Base-by-base conservation (phyloP, 75 land plant genomes). In the Pinus tabuliformis region DNA sequence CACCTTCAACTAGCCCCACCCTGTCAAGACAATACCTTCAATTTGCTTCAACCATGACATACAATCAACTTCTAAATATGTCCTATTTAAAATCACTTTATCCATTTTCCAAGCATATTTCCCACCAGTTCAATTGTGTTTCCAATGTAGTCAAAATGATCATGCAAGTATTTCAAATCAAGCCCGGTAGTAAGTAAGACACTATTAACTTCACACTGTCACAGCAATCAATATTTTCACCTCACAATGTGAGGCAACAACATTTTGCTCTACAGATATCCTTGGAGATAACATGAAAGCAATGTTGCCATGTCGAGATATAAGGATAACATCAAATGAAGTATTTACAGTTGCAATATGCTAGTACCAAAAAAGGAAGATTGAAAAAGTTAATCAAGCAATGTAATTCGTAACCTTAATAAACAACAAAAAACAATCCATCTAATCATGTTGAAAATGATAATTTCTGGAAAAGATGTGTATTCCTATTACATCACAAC, bases 1-100 rank as follows among this genome's bases (percentile, higher is more conserved):
- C 71, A 63, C 97, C 95, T 81, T 87, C 83, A 20, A 85, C 80
- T 62, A 88, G 63, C 76, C 94, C 95, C 30, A 92, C 42, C 73
- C 97, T 94, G 88, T 75, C 68, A 45, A 70, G 36, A 39, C 72
- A 66, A 45, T 17, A 39, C 12, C 22, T 66, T 66, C 39, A 21
- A 66, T 66, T 36, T 66, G 11, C 71, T 18, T 20, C 71, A 39
- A 3, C n/a, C 21, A 33, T 66, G 45, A 28, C 52, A 63, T 63
- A 66, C 18, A 15, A 66, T 66, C 71, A 66, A 18, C 18, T 18
- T 66, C 18, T 66, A 39, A n/a, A 37, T 36, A 66, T 6, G 52
- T 14, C 6, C 37, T 36, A 21, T 11, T 2, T 39, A 39, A 66
- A 45, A 45, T 45, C 52, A 45, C 7, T 45, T 7, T 7, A 45